phyloP scores from a whole-genome alignment of 176 grass and related monocot species.

The Thinopyrum elongatum region DNA sequence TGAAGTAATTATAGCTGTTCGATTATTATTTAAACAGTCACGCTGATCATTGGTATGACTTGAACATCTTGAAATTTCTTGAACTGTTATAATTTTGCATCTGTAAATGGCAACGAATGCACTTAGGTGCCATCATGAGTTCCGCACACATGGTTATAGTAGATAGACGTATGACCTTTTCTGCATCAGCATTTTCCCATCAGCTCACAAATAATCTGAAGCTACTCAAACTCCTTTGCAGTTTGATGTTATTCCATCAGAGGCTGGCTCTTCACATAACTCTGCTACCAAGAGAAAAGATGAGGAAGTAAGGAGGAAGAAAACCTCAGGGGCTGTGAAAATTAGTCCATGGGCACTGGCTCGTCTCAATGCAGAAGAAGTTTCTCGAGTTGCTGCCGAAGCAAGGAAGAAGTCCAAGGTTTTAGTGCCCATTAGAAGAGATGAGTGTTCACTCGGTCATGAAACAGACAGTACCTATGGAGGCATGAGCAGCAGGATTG shows the following conservation, averaged over 20 bases:
- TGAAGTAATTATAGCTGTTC: background rate
- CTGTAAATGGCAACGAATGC: slow-evolving; percentile 19
- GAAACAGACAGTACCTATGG: slow-evolving; percentile 57
- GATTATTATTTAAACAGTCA: background rate
- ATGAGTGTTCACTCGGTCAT: slow-evolving; percentile 30
- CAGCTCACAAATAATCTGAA: slow-evolving; percentile 26
- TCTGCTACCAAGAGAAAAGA: slow-evolving; percentile 69
- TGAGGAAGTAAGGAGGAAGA: slow-evolving; percentile 63
- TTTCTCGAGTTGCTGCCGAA: slow-evolving; percentile 88
- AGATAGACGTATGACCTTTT: background rate
- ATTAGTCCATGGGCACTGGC: slow-evolving; percentile 96
- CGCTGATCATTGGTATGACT: background rate
- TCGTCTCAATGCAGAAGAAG: slow-evolving; percentile 96
- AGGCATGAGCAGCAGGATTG: slow-evolving; percentile 45
- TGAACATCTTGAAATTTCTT: background rate
- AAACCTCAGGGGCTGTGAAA: slow-evolving; percentile 64
- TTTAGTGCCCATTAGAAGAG: slow-evolving; percentile 62
- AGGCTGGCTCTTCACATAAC: slow-evolving; percentile 73
- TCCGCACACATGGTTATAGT: background rate
- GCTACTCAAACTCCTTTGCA: slow-evolving; percentile 39
- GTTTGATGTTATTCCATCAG: slow-evolving; percentile 93
- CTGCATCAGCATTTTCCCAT: background rate
- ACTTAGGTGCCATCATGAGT: background rate
- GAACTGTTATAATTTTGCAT: background rate
- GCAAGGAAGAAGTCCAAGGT: slow-evolving; percentile 91